Conservation (phyloP, 805 yeast genomes). For the Maudiozyma bulderi region DNA sequence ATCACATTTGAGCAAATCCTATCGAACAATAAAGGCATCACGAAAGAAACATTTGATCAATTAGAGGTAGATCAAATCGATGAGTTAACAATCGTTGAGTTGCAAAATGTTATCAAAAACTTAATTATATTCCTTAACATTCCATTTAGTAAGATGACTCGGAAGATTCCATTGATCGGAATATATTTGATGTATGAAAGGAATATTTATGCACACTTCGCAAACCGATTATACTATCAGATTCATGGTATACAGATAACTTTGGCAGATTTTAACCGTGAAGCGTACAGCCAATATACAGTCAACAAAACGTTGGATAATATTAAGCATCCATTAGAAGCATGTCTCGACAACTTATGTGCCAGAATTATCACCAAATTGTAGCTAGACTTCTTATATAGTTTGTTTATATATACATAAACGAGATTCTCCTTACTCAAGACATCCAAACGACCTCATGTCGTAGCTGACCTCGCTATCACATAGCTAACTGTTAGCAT, state of each 20-base stretch:
- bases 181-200: constrained; percentile 22
- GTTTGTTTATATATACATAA: neutral
- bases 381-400: neutral
- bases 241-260: constrained; percentile 25
- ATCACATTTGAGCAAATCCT: constrained; percentile 10
- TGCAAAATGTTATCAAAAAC: constrained; percentile 31
- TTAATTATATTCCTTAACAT: constrained; percentile 25
- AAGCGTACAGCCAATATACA: constrained; percentile 16
- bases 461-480: too few relatives aligned
- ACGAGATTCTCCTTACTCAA: too few relatives aligned
- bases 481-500: too few relatives aligned
- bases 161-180: constrained; percentile 21
- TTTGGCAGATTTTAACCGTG: constrained; percentile 14
- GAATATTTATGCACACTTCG: constrained; percentile 25
- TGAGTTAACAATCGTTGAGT: constrained; percentile 19
- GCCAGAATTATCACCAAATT: constrained; percentile 4
- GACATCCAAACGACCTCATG: too few relatives aligned
- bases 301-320: constrained; percentile 11
- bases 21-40: neutral
- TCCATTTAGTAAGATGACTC: constrained; percentile 24
- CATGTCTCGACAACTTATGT: constrained; percentile 25
- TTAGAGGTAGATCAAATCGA: constrained; percentile 23
- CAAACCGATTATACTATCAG: constrained; percentile 24
- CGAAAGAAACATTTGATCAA: neutral
- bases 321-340: constrained; percentile 18